Evolutionary conservation across 2,329 filamentous ascomycete genomes (phyloP), one percentile per base, ranked within the genome.

Genomic region (Fusarium caatingaense): DNA sequence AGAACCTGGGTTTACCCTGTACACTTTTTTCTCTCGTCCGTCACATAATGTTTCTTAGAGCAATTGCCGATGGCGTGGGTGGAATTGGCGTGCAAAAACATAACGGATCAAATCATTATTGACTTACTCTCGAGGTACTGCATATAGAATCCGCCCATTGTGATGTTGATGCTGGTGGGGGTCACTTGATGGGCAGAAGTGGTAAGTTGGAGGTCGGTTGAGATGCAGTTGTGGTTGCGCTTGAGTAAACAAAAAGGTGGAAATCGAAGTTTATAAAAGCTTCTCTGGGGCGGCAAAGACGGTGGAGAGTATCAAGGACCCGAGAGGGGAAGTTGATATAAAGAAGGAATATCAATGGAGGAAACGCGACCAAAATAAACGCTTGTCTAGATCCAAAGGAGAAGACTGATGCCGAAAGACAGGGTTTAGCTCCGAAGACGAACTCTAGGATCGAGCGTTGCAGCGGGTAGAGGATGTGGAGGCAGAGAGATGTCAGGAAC

Each of bases 121-220:
- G 73, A 91, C 90, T 88, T 90, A 92, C 90, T 92, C 78, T 91
- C 88, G 71, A 92, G 84, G 79, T 92, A 92, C 76, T 92, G 89
- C 85, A 91, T 91, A 77, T 91, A 91, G 77, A 90, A 91, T 70
- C 88, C 88, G 74, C 84, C 84, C 88, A 90, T 90, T 68, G 73
- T 85, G 78, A 59, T 72, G 66, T 69, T 72, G 60, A 48, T 64
- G 64, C 25, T 61, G 65, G 28, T 64, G 58, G 34, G 25, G 62
- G 47, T 65, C 20, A 72, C 71, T 74, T 76, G 77, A 77, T 55
- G 72, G 51, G 46, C 45, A 51, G 21, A 16, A 16, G 32, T n/a
- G 23, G 18, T 54, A 32, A 56, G 32, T 47, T 51, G 57, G 59
- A 58, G 64, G 55, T 54, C 46, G 63, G 61, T 56, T 48, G 50